These are phyloP conservation scores for Colletotrichum siamense DNA, from an alignment of 2,329 filamentous ascomycete species.

Conservation along the genomic window DNA sequence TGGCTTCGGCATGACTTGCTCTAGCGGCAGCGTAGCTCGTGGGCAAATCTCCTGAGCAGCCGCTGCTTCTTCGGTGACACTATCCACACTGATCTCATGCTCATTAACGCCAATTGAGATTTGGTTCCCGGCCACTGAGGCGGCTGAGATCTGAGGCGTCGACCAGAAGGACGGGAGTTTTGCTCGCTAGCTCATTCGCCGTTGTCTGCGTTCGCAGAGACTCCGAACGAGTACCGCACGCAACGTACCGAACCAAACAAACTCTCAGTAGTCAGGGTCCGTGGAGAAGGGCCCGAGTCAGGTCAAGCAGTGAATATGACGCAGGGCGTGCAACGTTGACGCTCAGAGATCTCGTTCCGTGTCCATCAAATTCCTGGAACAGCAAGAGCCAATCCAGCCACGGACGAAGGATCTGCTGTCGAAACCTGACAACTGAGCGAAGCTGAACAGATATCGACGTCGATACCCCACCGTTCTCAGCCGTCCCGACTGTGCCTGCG, in stretches of 20 bases:
- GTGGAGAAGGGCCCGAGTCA: slow-evolving; percentile 12
- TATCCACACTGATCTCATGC: slow-evolving; percentile 2
- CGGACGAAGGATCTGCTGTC: background rate
- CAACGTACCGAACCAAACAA: background rate
- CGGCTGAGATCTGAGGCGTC: background rate
- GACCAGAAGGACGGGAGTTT: slow-evolving; percentile 7
- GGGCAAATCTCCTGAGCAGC: background rate
- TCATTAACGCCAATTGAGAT: background rate
- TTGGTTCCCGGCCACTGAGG: background rate
- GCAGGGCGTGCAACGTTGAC: background rate
- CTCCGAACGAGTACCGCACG: slow-evolving; percentile 4
- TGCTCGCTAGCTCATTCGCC: background rate
- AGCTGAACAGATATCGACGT: background rate
- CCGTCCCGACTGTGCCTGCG: background rate
- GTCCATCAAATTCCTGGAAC: slow-evolving; percentile 12
- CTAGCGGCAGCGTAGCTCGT: background rate
- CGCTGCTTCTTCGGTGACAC: background rate
- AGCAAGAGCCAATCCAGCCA: background rate
- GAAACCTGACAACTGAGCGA: background rate
- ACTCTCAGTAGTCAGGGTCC: background rate
- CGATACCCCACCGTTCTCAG: background rate
- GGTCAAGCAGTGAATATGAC: slow-evolving; percentile 11
- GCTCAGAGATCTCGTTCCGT: background rate
- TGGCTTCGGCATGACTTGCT: slow-evolving; percentile 1
- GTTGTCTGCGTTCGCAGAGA: background rate